Evolutionary conservation across 352 stramenopile genomes (phyloP), one percentile per base, ranked within the genome.

Genomic region (Phytophthora capsici): DNA sequence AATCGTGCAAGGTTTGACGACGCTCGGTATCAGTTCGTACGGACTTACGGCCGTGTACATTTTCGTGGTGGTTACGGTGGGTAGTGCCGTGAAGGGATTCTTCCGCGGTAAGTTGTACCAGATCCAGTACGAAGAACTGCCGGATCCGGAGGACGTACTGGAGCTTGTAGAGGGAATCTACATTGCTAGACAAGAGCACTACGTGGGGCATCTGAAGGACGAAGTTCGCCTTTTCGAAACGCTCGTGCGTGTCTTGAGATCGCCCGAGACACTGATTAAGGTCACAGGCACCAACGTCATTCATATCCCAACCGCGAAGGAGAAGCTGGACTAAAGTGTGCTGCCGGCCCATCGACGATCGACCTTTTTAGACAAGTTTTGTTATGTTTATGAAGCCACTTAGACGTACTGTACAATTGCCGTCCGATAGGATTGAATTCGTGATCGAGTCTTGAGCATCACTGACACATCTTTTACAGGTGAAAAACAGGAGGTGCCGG

Each of bases 151-250:
- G 14, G 86, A 95, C 47, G 81, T 96, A 37, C 64, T 96, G 32
- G 88, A 96, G 69, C 80, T 96, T 30, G 82, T 95, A 8, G 86
- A 96, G 63, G 88, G 88, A 19, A 92, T 96, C 52, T 96, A 96
- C 71, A 95, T 96, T 38, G 88, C 87, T 32, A 75, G 88, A 22
- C 67, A 84, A 8, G 86, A 95, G 61, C 77, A 88, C 7, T 96
- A 96, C 46, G 82, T 96, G 20, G 88, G 88, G 5, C 88, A 96
- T 66, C 47, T 96, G 16, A 94, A 94, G 49, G 88, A 96, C 55
- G 88, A 96, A 77, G 84, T 94, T 3, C 78, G 87, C 5, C 88
- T 96, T 45, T 96, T 96, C 57, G 88, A 96, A 69, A 95, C 87
- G 25, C 76, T 96, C 36, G 78, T 96, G 38, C 85, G 88, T 25